Evolutionary conservation across 1,139 yeast species (phyloP), one percentile per base, ranked within the genome.

Genomic region (Yarrowia galli): DNA sequence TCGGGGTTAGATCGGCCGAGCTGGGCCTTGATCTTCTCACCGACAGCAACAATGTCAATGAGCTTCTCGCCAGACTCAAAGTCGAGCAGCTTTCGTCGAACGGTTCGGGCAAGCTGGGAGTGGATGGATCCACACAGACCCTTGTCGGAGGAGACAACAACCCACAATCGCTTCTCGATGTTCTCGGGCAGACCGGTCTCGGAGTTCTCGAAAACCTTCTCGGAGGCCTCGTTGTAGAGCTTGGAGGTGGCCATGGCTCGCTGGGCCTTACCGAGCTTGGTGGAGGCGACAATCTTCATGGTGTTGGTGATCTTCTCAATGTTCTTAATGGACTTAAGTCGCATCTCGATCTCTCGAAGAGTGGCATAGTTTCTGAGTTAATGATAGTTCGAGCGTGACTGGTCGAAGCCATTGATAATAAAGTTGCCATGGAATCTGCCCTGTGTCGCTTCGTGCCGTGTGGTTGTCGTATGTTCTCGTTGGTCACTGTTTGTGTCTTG

Each of bases 291-390:
- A 82, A 96, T 89, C 86, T 93, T 95, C 99, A 95, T 95, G 81
- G 99, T 95, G 84, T 95, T 95, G 84, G 99, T 95, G 83, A 95
- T 95, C 85, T 95, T 95, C 84, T 95, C 98, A 81, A 95, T 95
- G 87, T 95, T 95, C 86, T 93, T 95, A 81, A 95, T 95, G 73
- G 98, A 92, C 86, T 95, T 95, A 80, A 95, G 89, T 85, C 99
- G 96, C 82, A 87, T 90, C 85, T 95, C 99, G 79, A 95, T 96
- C 83, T 95, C 99, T 85, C 98, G 93, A 80, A 95, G 87, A 76
- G 99, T 95, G 78, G 99, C 99, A 86, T 92, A 93, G 85, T 88
- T 88, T 89, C 97, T 91, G 72, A 32, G 48, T 54, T 54, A 56
- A 56, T 22, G 9, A 3, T 42, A 18, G 45, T 9, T 42, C 45